These are phyloP conservation scores for Thelephora ganbajun DNA, from an alignment of 768 basidiomycete species.

Conservation along the genomic window DNA sequence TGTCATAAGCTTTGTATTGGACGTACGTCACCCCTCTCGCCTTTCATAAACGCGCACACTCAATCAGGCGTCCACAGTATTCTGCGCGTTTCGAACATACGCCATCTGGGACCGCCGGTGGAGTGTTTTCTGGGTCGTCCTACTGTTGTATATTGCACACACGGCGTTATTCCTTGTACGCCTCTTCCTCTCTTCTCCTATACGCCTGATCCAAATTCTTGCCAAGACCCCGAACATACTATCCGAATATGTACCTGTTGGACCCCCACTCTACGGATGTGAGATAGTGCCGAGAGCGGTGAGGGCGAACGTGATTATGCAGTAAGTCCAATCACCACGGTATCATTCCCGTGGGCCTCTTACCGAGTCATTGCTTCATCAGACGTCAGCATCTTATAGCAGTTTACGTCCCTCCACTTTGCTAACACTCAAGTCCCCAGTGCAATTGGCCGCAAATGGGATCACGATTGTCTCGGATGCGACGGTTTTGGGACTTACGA, in stretches of 20 bases:
- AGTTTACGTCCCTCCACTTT: background rate
- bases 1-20: background rate
- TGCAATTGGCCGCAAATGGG: background rate
- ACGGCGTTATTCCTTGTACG: background rate
- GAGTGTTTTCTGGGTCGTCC: background rate
- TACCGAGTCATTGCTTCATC: too few species aligned
- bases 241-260: background rate
- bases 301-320: background rate
- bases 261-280: background rate
- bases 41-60: background rate
- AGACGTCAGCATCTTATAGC: too few species aligned
- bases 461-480: background rate
- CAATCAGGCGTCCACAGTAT: background rate
- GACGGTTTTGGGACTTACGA: background rate
- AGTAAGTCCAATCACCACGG: background rate
- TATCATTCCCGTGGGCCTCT: too few species aligned
- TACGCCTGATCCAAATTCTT: background rate
- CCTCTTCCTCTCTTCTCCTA: background rate
- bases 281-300: background rate
- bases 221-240: background rate
- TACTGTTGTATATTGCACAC: background rate
- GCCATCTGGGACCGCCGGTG: background rate
- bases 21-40: background rate
- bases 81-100: background rate
- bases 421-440: background rate